A percentile compares a stretch with the other conserved stretches of the same genome.
Evolutionary conservation across 2,329 filamentous ascomycete species (phyloP).

Genomic region (Capronia americana): DNA sequence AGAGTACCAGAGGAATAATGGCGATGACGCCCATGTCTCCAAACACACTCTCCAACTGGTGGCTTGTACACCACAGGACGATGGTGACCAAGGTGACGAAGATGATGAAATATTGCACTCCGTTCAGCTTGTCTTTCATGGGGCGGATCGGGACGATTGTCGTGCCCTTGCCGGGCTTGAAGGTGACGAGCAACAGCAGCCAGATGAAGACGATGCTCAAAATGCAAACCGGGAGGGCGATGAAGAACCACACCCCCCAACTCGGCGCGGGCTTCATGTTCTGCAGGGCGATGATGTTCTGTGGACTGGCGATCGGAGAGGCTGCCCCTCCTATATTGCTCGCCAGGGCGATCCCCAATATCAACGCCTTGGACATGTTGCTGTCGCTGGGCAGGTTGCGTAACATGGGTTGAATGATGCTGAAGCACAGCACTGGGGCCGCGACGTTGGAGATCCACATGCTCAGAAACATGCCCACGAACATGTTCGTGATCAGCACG

Average conservation of each 20-base stretch:
- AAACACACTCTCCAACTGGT: slow-evolving; percentile 84
- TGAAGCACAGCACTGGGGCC: slow-evolving; percentile 94
- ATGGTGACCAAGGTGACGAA: slow-evolving; percentile 85
- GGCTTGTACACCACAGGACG: slow-evolving; percentile 86
- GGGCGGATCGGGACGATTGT: slow-evolving; percentile 90
- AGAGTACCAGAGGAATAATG: slow-evolving; percentile 91
- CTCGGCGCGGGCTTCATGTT: slow-evolving; percentile 93
- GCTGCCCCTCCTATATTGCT: slow-evolving; percentile 97
- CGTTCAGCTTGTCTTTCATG: slow-evolving; percentile 85
- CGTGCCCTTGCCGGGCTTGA: slow-evolving; percentile 82
- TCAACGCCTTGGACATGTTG: slow-evolving; percentile 90
- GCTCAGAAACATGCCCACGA: slow-evolving; percentile 94
- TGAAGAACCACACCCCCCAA: slow-evolving; percentile 97
- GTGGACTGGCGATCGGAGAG: slow-evolving; percentile 94
- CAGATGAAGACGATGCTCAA: slow-evolving; percentile 89
- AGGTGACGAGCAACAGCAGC: slow-evolving; percentile 81
- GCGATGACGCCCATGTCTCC: slow-evolving; percentile 99
- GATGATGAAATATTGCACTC: slow-evolving; percentile 91
- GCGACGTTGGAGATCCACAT: slow-evolving; percentile 99
- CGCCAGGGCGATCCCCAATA: slow-evolving; percentile 91
- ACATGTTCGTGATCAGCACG: slow-evolving; percentile 97
- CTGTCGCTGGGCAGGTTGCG: slow-evolving; percentile 90
- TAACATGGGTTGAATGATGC: slow-evolving; percentile 95
- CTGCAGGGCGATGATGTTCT: slow-evolving; percentile 94
- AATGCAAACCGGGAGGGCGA: slow-evolving; percentile 89